Evolutionary conservation across 805 yeast species (phyloP).

Genomic region (Peterozyma toletana): DNA sequence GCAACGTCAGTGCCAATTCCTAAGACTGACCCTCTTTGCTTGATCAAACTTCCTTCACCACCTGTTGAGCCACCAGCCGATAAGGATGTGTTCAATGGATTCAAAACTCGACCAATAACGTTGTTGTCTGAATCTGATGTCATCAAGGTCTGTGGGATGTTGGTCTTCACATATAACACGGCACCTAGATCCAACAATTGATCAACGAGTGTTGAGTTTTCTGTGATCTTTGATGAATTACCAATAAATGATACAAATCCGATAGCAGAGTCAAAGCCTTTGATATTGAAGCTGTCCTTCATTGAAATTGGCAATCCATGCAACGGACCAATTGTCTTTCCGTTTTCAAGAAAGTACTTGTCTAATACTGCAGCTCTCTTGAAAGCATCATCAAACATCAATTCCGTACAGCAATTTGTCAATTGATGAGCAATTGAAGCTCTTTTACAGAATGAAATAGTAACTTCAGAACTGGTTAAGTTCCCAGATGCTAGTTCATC

Average conservation of each 20-base stretch:
- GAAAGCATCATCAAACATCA: conserved; percentile 47
- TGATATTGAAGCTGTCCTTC: conserved; percentile 32
- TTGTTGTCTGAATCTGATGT: conserved; percentile 5
- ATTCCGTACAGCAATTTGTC: conserved; percentile 25
- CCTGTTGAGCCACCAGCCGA: conserved; percentile 48
- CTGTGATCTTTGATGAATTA: conserved; percentile 22
- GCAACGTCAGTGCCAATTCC: conserved; percentile 54
- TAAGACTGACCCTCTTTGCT: conserved; percentile 13
- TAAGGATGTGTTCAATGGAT: conserved; percentile 14
- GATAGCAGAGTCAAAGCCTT: conserved; percentile 36
- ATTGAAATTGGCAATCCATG: conserved; percentile 47
- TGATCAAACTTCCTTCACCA: conserved; percentile 43
- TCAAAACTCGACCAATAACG: conserved; percentile 16
- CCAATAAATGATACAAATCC: conserved; percentile 37
- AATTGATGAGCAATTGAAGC: conserved; percentile 49
- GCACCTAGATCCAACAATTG: conserved; percentile 36
- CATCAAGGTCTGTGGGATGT: conserved; percentile 27
- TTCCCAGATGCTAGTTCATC: conserved; percentile 20
- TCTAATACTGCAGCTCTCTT: conserved; percentile 45
- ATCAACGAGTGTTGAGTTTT: conserved; percentile 28
- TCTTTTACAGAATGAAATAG: conserved; percentile 44
- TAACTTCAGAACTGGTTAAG: conserved; percentile 32
- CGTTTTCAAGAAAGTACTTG: conserved; percentile 33
- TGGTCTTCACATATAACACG: conserved; percentile 42
- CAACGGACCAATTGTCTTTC: conserved; percentile 48